Evolutionary conservation across 345 rosid genomes (phyloP).

Genomic region (Draba incana): DNA sequence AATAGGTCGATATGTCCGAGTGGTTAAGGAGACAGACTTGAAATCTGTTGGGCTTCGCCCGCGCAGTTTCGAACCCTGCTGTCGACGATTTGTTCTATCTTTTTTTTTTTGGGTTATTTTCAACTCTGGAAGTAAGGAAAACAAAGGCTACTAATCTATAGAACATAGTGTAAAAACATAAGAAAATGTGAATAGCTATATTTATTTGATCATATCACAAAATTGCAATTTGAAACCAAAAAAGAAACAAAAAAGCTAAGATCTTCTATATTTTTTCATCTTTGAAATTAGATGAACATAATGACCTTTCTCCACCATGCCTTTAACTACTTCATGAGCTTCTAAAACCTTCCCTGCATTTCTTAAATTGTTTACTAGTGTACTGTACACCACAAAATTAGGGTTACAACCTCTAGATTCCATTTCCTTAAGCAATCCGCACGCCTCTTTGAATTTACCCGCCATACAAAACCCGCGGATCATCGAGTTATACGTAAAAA

Average conservation of each 20-base stretch:
- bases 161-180: too few species aligned
- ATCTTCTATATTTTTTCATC: slow-evolving; percentile 41
- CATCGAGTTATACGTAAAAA: slow-evolving; percentile 81
- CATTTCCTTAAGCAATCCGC: slow-evolving; percentile 76
- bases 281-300: slow-evolving; percentile 54
- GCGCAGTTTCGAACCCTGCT: slow-evolving; percentile 92
- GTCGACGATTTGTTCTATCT: slow-evolving; percentile 46
- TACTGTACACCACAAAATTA: slow-evolving; percentile 79
- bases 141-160: too few species aligned
- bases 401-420: slow-evolving; percentile 86
- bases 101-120: too few species aligned
- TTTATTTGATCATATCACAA: slow-evolving; percentile 1
- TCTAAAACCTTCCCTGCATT: slow-evolving; percentile 79
- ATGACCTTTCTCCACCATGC: slow-evolving; percentile 73
- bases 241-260: slow-evolving; percentile 16
- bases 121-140: too few species aligned
- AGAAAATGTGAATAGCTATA: not conserved
- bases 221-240: slow-evolving; percentile 10
- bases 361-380: slow-evolving; percentile 59
- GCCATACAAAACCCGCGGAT: slow-evolving; percentile 86
- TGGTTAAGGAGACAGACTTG: slow-evolving; percentile 99
- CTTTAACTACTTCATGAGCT: slow-evolving; percentile 66
- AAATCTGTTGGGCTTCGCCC: slow-evolving; percentile 80
- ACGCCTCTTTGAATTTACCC: slow-evolving; percentile 68
- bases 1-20: slow-evolving; percentile 90